Conservation (phyloP, 1,139 yeast genomes). For the Torulaspora pretoriensis region DNA sequence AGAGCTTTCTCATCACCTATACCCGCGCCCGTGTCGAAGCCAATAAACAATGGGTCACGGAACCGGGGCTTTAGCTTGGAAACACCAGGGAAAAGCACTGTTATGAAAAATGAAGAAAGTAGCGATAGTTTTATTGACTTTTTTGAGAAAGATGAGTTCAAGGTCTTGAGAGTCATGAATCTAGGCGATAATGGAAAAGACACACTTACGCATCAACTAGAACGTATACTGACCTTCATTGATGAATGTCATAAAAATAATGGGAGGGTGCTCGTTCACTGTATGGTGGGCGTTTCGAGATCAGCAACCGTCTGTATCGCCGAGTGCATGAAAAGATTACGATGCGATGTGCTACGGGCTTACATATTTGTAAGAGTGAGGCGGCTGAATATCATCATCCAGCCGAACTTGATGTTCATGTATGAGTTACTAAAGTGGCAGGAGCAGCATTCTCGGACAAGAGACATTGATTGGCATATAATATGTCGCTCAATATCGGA, state of each 20-base stretch:
- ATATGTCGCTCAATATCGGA: slow-evolving; percentile 78
- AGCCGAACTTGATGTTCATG: slow-evolving; percentile 82
- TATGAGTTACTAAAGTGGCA: slow-evolving; percentile 82
- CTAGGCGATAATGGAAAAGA: slow-evolving; percentile 53
- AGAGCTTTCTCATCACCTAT: slow-evolving; percentile 26
- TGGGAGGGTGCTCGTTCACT: slow-evolving; percentile 68
- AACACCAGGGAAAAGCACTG: neutral
- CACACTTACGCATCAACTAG: slow-evolving; percentile 42
- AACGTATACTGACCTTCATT: slow-evolving; percentile 43
- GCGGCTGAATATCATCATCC: slow-evolving; percentile 81
- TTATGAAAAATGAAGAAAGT: slow-evolving; percentile 3
- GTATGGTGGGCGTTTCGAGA: slow-evolving; percentile 88
- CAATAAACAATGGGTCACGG: slow-evolving; percentile 1
- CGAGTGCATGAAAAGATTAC: slow-evolving; percentile 71
- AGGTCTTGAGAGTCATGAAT: slow-evolving; percentile 39
- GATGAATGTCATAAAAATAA: slow-evolving; percentile 39
- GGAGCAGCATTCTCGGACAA: slow-evolving; percentile 39
- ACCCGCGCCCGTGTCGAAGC: slow-evolving; percentile 8
- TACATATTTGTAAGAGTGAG: slow-evolving; percentile 79
- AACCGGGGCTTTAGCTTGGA: slow-evolving; percentile 5
- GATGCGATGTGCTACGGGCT: slow-evolving; percentile 64
- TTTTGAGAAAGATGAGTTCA: slow-evolving; percentile 35
- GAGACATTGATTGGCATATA: slow-evolving; percentile 73
- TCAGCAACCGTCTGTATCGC: slow-evolving; percentile 91
- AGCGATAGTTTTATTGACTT: slow-evolving; percentile 16